phyloP scores from a whole-genome alignment of 495 filamentous ascomycete genomes.

The Parathielavia appendiculata region DNA sequence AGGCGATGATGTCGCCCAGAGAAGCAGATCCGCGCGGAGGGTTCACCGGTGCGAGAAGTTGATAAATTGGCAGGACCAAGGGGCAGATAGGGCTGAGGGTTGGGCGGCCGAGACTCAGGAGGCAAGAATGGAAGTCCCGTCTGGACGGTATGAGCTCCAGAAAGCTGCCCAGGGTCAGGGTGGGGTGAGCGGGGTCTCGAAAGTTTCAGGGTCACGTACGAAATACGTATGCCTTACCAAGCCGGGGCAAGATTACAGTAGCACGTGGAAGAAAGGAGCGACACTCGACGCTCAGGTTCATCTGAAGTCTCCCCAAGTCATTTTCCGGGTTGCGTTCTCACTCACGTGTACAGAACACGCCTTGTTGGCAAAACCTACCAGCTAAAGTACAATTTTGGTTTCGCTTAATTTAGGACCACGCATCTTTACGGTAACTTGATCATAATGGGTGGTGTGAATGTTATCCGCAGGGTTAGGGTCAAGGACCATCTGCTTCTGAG shows the following conservation, averaged over 20 bases:
- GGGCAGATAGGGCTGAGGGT: slow-evolving; percentile 29
- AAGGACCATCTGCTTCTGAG: not conserved
- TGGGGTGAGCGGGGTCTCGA: slow-evolving; percentile 21
- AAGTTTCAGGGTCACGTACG: slow-evolving; percentile 15
- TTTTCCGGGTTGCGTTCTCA: too few species aligned
- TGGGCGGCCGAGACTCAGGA: slow-evolving; percentile 27
- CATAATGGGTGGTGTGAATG: too few species aligned
- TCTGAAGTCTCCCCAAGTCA: too few species aligned
- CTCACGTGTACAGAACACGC: too few species aligned
- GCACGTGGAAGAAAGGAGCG: not conserved
- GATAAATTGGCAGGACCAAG: not conserved
- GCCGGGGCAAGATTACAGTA: not conserved
- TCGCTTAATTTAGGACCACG: too few species aligned
- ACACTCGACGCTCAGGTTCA: too few species aligned
- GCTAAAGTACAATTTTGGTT: too few species aligned
- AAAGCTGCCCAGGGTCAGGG: slow-evolving; percentile 9
- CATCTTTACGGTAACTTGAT: too few species aligned
- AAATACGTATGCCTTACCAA: not conserved
- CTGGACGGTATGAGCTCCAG: slow-evolving; percentile 16
- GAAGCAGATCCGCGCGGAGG: not conserved
- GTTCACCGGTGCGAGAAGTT: not conserved
- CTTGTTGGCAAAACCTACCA: too few species aligned
- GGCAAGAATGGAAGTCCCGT: slow-evolving; percentile 13
- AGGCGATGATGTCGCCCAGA: not conserved
- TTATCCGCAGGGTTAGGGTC: not conserved